Evolutionary conservation across 2,329 filamentous ascomycete species (phyloP).

Genomic region (Fulvia fulva): DNA sequence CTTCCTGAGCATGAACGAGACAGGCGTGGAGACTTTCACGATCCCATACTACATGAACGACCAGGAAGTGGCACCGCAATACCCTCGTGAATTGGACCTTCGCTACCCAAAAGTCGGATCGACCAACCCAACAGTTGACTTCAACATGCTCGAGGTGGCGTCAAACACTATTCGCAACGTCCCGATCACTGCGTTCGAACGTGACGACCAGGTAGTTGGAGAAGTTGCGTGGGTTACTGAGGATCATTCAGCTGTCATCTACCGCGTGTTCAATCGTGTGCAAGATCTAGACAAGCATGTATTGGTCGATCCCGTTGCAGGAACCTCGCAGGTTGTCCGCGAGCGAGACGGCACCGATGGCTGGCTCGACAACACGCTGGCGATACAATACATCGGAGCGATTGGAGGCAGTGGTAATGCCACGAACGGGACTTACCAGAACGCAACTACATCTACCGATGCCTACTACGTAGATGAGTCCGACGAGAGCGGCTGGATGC

Average conservation of each 20-base stretch:
- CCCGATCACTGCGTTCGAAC: constrained; percentile 54
- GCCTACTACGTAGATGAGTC: constrained; percentile 63
- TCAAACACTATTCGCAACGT: constrained; percentile 45
- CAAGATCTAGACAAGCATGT: constrained; percentile 63
- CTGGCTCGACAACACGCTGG: constrained; percentile 59
- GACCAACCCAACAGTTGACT: constrained; percentile 61
- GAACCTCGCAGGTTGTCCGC: constrained; percentile 47
- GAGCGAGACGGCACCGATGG: constrained; percentile 57
- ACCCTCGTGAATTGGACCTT: constrained; percentile 60
- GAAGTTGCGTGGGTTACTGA: constrained; percentile 66
- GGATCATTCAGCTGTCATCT: constrained; percentile 57
- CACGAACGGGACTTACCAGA: constrained; percentile 24
- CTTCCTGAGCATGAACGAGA: constrained; percentile 59
- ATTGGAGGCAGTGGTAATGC: constrained; percentile 23
- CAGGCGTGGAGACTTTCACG: constrained; percentile 62
- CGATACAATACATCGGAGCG: constrained; percentile 54
- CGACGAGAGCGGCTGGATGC: constrained; percentile 61
- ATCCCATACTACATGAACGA: constrained; percentile 64
- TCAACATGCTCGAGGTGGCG: constrained; percentile 56
- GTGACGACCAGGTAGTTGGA: constrained; percentile 61
- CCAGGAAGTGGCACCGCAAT: constrained; percentile 54
- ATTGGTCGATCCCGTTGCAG: constrained; percentile 51
- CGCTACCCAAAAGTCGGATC: constrained; percentile 67
- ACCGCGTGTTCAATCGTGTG: constrained; percentile 65
- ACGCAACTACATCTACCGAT: constrained; percentile 21